A percentile compares a stretch with the other conserved stretches of the same genome.
phyloP scores from a whole-genome alignment of 2,329 filamentous ascomycete genomes.

The Paraphaeosphaeria minitans region DNA sequence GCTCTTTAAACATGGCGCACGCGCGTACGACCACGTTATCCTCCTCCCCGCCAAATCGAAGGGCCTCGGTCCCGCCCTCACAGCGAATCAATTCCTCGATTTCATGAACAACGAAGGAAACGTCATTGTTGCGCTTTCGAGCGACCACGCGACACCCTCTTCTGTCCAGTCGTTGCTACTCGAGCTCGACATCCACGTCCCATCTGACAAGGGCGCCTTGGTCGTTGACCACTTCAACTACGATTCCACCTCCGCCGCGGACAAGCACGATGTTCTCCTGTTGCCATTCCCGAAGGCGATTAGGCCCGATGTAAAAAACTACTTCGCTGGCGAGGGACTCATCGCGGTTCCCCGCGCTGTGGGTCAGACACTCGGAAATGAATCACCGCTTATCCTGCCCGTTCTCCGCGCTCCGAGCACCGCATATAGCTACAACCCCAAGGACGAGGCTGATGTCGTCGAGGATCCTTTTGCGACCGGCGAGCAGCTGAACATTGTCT shows the following conservation, averaged over 20 bases:
- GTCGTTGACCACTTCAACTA: constrained; percentile 97
- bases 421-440: constrained; percentile 92
- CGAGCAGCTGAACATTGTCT: constrained; percentile 81
- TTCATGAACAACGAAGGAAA: constrained; percentile 94
- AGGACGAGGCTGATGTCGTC: constrained; percentile 74
- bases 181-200: constrained; percentile 88
- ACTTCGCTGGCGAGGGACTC: constrained; percentile 72
- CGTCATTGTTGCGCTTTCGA: constrained; percentile 82
- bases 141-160: constrained; percentile 70
- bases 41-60: constrained; percentile 90
- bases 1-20: constrained; percentile 85
- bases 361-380: constrained; percentile 80
- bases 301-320: constrained; percentile 73
- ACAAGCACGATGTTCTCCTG: constrained; percentile 87
- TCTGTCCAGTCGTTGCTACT: constrained; percentile 78
- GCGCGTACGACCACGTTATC: constrained; percentile 87
- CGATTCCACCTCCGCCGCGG: constrained; percentile 74
- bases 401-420: constrained; percentile 82
- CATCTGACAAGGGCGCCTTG: constrained; percentile 79
- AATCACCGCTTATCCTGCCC: constrained; percentile 75
- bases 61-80: constrained; percentile 87
- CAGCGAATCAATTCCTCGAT: constrained; percentile 82
- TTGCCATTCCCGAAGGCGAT: constrained; percentile 70
- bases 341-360: constrained; percentile 83
- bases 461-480: constrained; percentile 88